Percentiles rank a stretch among this genome's conserved stretches.
Conservation (phyloP, 352 stramenopile genomes). For the Peronospora destructor region DNA sequence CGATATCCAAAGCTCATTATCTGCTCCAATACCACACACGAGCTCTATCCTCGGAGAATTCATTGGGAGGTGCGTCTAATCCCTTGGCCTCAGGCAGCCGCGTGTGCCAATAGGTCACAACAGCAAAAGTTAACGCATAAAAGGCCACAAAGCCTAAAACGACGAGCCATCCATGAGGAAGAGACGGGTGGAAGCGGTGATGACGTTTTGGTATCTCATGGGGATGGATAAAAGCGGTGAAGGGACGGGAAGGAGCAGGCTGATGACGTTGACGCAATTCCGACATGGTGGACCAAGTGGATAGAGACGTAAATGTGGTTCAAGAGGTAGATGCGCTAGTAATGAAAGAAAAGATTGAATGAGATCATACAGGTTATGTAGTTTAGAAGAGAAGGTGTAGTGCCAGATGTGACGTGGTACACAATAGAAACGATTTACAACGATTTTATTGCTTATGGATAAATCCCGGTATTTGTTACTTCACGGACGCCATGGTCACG, state of each 20-base stretch:
- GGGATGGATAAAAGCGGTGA: background rate
- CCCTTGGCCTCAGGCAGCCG: constrained; percentile 45
- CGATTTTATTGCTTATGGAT: too few species aligned
- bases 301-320: too few species aligned
- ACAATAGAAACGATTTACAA: too few species aligned
- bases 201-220: constrained; percentile 8
- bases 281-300: too few species aligned
- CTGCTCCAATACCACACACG: constrained; percentile 48
- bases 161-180: constrained; percentile 23
- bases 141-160: constrained; percentile 43
- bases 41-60: constrained; percentile 53
- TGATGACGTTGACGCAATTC: constrained; percentile 25
- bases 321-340: too few species aligned
- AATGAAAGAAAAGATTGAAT: too few species aligned
- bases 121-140: constrained; percentile 29
- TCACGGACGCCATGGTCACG: too few species aligned
- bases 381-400: too few species aligned
- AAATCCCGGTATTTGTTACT: too few species aligned
- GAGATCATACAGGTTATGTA: too few species aligned
- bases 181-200: constrained; percentile 15
- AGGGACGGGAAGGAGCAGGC: background rate
- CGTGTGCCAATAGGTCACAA: constrained; percentile 40
- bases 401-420: too few species aligned
- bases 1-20: constrained; percentile 74
- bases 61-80: constrained; percentile 27